Evolutionary conservation across 805 yeast genomes (phyloP), one percentile per base, ranked within the genome.

Genomic region (Myxozyma sirexii): DNA sequence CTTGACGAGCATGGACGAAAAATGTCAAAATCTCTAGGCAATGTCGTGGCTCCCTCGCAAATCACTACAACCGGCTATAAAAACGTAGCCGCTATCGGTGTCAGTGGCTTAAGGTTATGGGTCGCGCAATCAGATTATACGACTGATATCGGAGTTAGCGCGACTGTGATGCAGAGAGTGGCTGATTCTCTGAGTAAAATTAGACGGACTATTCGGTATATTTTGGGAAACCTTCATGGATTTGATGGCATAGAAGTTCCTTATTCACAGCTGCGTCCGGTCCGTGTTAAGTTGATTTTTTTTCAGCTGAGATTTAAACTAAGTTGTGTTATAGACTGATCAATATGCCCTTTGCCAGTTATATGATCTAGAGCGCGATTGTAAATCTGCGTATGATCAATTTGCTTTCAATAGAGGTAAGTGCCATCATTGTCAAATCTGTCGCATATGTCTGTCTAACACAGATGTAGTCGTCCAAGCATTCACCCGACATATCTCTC

Each of bases 1-100:
- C 75, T 94, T 60, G 99, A 94, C 75, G 90, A 84, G 65, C 82
- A 85, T 62, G 93, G 94, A 17, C 80, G 81, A 57, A 94, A 94
- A 69, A 93, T 93, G 98, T 92, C 97, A 2, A 94, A 94, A 70
- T 90, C 97, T 0, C 74, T 88, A 39, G 97, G 97, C 0, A 94
- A 94, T 67, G 85, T 85, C 0, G 81, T 92, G 21, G 71, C 81
- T 1, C 98, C 98, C 0, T 68, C 68, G 2, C 84, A 84, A 37
- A 82, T 90, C 7, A 82, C 93, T 37, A 60, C 65, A 27, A 75
- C 81, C 38, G 96, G 96, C 1, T 77, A 78, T 59, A 73, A 74
- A 54, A 76, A 80, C 4, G 72, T 74, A 6, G 89, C 90, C 0
- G 78, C 84, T 13, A 75, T 93, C 21, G 98, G 99, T 10, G 82